Percentiles rank a stretch among this genome's conserved stretches.
These are phyloP conservation scores for Fusarium sp. DNA, from an alignment of 2,329 filamentous ascomycete species.

Conservation along the genomic window DNA sequence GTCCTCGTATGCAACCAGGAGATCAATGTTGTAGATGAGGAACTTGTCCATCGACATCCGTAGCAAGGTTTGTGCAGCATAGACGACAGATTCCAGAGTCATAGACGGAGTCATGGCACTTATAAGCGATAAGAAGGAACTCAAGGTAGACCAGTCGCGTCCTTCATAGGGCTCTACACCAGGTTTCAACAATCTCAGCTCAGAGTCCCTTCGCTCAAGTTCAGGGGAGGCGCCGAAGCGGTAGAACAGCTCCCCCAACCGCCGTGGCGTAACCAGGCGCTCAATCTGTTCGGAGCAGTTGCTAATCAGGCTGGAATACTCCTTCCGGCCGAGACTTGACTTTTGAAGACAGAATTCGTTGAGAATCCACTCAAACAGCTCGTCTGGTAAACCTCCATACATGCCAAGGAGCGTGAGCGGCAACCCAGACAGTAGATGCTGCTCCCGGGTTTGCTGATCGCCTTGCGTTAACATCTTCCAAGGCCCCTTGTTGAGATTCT, in stretches of 20 bases:
- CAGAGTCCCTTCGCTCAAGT: conserved; percentile 46
- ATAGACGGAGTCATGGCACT: conserved; percentile 50
- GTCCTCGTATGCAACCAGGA: conserved; percentile 52
- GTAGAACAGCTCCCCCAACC: conserved; percentile 63
- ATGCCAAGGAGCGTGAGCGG: conserved; percentile 58
- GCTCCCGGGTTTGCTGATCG: conserved; percentile 56
- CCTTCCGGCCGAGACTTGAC: conserved; percentile 62
- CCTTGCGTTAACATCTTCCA: conserved; percentile 61
- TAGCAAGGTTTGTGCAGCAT: conserved; percentile 58
- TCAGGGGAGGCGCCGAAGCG: conserved; percentile 64
- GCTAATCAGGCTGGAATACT: conserved; percentile 66
- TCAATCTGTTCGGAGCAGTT: conserved; percentile 54
- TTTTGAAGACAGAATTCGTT: conserved; percentile 64
- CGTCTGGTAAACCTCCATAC: conserved; percentile 61
- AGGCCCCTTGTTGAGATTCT: conserved; percentile 48
- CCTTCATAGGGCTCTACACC: conserved; percentile 44
- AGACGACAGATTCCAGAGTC: conserved; percentile 46
- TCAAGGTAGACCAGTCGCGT: conserved; percentile 58
- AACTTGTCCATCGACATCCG: conserved; percentile 64
- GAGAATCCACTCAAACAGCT: conserved; percentile 72
- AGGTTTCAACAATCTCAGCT: conserved; percentile 35
- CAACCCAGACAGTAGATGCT: conserved; percentile 68
- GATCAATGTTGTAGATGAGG: conserved; percentile 53
- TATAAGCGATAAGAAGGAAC: conserved; percentile 55
- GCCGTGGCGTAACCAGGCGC: conserved; percentile 55